Conservation (phyloP, 257 asterid species). For the Solanum peruvianum region DNA sequence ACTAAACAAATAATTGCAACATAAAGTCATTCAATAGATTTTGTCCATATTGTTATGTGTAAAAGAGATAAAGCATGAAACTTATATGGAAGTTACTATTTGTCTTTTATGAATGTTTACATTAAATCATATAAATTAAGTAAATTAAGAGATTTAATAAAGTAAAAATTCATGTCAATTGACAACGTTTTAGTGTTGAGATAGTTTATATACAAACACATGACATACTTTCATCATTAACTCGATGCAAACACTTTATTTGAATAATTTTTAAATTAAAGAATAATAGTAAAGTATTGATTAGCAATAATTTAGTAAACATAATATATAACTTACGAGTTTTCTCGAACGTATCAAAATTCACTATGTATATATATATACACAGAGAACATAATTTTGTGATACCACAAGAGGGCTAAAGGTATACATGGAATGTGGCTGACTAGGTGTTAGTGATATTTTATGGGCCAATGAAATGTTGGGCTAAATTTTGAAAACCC, state of each 20-base stretch:
- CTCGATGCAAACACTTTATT: neutral
- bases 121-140: neutral
- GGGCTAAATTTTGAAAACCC: neutral
- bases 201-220: neutral
- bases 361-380: neutral
- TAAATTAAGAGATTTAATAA: neutral
- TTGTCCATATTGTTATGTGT: neutral
- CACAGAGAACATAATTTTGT: neutral
- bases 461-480: neutral
- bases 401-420: neutral
- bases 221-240: neutral
- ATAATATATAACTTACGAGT: neutral
- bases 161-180: neutral
- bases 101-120: neutral
- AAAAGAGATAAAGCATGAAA: neutral
- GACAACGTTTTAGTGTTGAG: neutral
- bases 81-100: neutral
- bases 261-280: neutral
- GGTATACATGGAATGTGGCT: neutral
- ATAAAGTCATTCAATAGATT: neutral
- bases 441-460: neutral
- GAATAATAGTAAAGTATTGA: neutral
- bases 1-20: neutral
- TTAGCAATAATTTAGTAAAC: neutral
- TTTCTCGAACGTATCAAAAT: neutral